phyloP scores from a whole-genome alignment of 2,329 filamentous ascomycete species.

The Plenodomus biglobosus region DNA sequence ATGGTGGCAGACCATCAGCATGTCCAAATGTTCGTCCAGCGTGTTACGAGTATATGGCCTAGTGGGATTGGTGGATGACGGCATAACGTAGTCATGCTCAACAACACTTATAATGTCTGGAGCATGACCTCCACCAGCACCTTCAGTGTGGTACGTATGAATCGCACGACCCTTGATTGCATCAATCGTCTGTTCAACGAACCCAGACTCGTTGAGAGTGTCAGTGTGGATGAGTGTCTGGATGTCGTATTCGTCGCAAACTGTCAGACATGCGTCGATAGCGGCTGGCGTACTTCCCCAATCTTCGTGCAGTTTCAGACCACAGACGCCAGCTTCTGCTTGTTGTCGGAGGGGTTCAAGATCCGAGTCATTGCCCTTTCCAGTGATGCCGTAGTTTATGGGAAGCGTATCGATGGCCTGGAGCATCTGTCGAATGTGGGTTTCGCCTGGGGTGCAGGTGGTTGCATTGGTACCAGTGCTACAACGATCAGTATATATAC shows the following conservation, averaged over 20 bases:
- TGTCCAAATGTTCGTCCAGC: conserved; percentile 93
- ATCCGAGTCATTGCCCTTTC: conserved; percentile 86
- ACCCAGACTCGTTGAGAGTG: conserved; percentile 95
- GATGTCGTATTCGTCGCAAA: conserved; percentile 89
- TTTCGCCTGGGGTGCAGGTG: conserved; percentile 85
- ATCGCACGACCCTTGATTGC: conserved; percentile 85
- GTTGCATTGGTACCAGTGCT: conserved; percentile 88
- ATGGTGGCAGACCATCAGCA: conserved; percentile 98
- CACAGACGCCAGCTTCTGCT: conserved; percentile 78
- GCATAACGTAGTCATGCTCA: conserved; percentile 83
- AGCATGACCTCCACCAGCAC: conserved; percentile 90
- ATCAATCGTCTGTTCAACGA: conserved; percentile 87
- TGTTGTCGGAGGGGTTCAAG: conserved; percentile 74
- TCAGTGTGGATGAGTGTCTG: conserved; percentile 96
- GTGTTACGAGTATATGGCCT: conserved; percentile 89
- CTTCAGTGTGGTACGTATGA: conserved; percentile 96
- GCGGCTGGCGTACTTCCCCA: conserved; percentile 91
- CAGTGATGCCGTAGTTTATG: conserved; percentile 86
- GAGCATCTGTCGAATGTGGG: conserved; percentile 84
- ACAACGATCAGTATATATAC: conserved; percentile 22
- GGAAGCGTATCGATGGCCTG: conserved; percentile 81
- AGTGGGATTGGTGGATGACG: conserved; percentile 89
- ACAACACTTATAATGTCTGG: conserved; percentile 96
- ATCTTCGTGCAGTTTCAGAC: conserved; percentile 93
- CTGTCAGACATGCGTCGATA: conserved; percentile 76